phyloP scores from a whole-genome alignment of 352 stramenopile species.

The Pythium insidiosum region DNA sequence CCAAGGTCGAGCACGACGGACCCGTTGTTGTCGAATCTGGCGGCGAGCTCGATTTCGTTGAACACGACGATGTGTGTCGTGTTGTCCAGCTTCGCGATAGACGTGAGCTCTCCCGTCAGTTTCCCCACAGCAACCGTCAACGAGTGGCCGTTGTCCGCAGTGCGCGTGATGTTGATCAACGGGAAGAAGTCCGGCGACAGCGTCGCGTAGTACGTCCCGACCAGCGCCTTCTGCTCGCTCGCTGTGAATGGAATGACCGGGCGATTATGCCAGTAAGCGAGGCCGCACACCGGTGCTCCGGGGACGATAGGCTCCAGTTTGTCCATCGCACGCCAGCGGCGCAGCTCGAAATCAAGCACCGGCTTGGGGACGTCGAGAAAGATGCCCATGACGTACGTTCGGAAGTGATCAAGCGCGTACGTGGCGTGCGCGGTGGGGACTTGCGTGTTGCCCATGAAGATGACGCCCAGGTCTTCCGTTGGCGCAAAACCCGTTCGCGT shows the following conservation, averaged over 20 bases:
- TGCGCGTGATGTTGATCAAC: constrained; percentile 16
- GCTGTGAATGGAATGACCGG: constrained; percentile 16
- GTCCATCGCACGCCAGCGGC: constrained; percentile 24
- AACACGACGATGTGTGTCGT: neutral
- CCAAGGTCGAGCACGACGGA: constrained; percentile 1
- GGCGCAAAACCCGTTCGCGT: constrained; percentile 48
- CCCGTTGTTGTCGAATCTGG: neutral
- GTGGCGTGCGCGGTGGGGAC: constrained; percentile 22
- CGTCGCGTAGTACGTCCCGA: constrained; percentile 33
- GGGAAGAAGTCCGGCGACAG: constrained; percentile 30
- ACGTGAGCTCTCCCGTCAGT: neutral
- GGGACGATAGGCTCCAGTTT: constrained; percentile 20
- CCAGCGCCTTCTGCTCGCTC: constrained; percentile 18
- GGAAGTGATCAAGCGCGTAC: constrained; percentile 44
- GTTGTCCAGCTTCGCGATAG: neutral
- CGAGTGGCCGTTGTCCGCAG: neutral
- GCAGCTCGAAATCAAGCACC: constrained; percentile 36
- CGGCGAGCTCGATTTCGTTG: neutral
- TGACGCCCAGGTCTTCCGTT: constrained; percentile 33
- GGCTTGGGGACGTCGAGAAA: constrained; percentile 54
- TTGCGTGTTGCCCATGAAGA: constrained; percentile 57
- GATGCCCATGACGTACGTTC: too few species aligned
- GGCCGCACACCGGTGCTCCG: constrained; percentile 25
- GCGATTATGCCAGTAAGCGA: constrained; percentile 35
- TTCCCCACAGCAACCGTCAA: neutral